Evolutionary conservation across 2,329 filamentous ascomycete species (phyloP).

Genomic region (Aspergillus ibericus): DNA sequence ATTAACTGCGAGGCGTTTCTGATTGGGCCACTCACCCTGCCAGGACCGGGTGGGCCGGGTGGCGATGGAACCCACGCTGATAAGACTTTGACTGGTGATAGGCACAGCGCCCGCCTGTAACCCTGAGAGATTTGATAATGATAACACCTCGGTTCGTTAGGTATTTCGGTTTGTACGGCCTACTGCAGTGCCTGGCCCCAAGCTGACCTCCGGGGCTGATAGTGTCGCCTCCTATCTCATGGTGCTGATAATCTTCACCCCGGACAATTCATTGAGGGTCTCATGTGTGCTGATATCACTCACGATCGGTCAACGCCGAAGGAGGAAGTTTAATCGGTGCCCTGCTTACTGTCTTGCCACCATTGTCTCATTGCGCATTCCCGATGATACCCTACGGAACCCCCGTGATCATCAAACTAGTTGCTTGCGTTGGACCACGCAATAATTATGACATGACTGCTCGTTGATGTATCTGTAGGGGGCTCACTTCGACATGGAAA

Average conservation of each 20-base stretch:
- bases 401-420: background rate
- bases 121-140: constrained; percentile 8
- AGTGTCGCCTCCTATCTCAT: background rate
- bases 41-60: constrained; percentile 5
- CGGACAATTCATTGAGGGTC: background rate
- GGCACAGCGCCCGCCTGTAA: constrained; percentile 4
- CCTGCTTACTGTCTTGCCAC: background rate
- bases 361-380: background rate
- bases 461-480: background rate
- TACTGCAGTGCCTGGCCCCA: background rate
- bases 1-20: background rate
- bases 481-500: too few species aligned
- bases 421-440: background rate
- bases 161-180: constrained; percentile 1
- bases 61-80: constrained; percentile 6
- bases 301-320: background rate
- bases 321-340: background rate
- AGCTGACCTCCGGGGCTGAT: background rate
- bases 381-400: too few species aligned
- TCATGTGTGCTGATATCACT: background rate
- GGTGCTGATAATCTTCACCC: background rate
- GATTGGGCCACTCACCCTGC: constrained; percentile 6
- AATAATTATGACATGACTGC: background rate
- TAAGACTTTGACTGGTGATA: constrained; percentile 14
- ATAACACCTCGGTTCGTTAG: constrained; percentile 5